Percentiles rank a stretch among this genome's conserved stretches.
Evolutionary conservation across 2,329 filamentous ascomycete genomes (phyloP).

Genomic region (Diaporthe sp.): DNA sequence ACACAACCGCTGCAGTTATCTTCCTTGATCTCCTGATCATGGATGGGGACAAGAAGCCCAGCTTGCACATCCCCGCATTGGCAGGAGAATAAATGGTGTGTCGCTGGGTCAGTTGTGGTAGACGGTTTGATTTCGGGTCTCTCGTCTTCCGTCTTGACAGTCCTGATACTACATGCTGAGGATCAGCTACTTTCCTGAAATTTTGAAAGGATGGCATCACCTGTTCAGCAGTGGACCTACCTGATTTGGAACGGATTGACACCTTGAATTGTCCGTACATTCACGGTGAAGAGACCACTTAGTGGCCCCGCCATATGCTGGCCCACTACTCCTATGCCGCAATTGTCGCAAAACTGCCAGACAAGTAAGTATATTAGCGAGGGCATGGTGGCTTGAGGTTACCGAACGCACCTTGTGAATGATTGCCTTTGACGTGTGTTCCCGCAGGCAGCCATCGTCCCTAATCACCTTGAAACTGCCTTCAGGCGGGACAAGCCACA

Average conservation of each 20-base stretch:
- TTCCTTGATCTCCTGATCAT: conserved; percentile 54
- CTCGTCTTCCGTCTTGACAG: neutral
- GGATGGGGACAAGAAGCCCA: conserved; percentile 42
- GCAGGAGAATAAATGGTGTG: conserved; percentile 30
- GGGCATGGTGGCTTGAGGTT: neutral
- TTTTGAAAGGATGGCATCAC: neutral
- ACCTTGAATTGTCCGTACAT: conserved; percentile 26
- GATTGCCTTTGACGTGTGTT: neutral
- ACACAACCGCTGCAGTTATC: conserved; percentile 43
- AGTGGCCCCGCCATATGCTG: neutral
- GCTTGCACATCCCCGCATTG: conserved; percentile 31
- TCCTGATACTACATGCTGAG: neutral
- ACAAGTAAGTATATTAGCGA: neutral
- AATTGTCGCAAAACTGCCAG: conserved; percentile 8
- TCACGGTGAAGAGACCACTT: conserved; percentile 16
- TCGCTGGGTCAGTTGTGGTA: neutral
- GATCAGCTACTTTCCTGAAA: neutral
- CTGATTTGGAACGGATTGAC: conserved; percentile 29
- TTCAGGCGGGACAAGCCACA: conserved; percentile 27
- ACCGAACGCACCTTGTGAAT: neutral
- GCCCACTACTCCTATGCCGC: neutral
- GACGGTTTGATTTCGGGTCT: neutral
- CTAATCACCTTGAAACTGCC: neutral
- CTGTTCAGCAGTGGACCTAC: neutral
- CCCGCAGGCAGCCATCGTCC: conserved; percentile 18